Evolutionary conservation across 805 yeast species (phyloP), one percentile per base, ranked within the genome.

Genomic region (Teunomyces aglyptinius): DNA sequence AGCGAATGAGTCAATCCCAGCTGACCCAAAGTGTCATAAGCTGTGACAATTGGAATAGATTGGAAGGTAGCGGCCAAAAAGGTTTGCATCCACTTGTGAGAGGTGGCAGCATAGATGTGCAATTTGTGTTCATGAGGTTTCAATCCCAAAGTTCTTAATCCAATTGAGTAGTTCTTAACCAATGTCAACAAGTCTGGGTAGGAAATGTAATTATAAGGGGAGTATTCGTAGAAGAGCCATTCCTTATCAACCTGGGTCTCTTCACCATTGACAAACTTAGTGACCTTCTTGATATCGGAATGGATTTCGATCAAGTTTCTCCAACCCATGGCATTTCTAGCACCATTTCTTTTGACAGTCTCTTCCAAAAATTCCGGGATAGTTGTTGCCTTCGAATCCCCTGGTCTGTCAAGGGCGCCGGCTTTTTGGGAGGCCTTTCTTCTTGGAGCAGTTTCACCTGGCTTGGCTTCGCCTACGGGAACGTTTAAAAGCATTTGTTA

Each of bases 11-110:
- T 85, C 60, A 91, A 77, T 19, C 96, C 96, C 31, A 78, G 77
- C 67, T 89, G 96, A 48, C 97, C 97, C 54, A 91, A 76, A 36
- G 97, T 89, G 66, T 91, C 97, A 67, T 94, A 94, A 32, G 99
- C 98, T 12, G 99, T 94, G 34, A 90, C 98, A 47, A 86, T 78
- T 19, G 98, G 87, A 49, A 94, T 84, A 42, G 78, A 70, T 67
- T 89, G 97, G 44, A 90, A 73, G 57, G 81, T 80, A 44, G 89
- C 77, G 12, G 91, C 96, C 49, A 89, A 65, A 53, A 82, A 92
- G 27, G 88, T 79, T 70, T 88, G 86, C 89, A 92, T 80, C 98
- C 98, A 92, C 61, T 81, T 82, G 47, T 81, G 85, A 12, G 96
- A 86, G 11, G 99, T 94, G 16, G 87, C 67, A 20, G 97, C 97